Percentiles rank a stretch among this genome's conserved stretches.
phyloP scores from a whole-genome alignment of 2,329 filamentous ascomycete species.

The Botrytis pseudocinerea region DNA sequence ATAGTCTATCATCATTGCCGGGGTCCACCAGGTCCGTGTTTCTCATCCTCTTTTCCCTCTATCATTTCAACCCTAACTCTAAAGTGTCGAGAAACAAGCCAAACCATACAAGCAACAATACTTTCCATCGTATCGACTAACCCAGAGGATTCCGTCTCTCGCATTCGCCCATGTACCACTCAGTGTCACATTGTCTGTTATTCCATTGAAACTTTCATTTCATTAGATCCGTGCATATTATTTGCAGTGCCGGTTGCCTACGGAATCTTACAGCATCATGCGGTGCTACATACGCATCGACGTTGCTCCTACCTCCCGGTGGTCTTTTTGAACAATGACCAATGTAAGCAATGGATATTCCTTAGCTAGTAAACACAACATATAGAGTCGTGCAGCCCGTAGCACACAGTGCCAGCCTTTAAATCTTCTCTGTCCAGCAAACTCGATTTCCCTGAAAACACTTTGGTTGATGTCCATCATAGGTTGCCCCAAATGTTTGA shows the following conservation, averaged over 20 bases:
- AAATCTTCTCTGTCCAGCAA: not conserved
- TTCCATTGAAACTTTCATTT: not conserved
- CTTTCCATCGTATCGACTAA: not conserved
- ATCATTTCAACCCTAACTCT: not conserved
- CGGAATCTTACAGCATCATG: constrained; percentile 24
- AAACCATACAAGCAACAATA: not conserved
- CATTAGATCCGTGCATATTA: constrained; percentile 13
- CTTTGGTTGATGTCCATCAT: constrained; percentile 7
- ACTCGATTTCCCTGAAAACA: not conserved
- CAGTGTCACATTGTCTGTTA: constrained; percentile 15
- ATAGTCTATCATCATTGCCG: not conserved
- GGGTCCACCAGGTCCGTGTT: not conserved
- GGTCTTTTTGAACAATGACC: constrained; percentile 18
- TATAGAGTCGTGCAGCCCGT: constrained; percentile 21
- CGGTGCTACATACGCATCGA: constrained; percentile 23
- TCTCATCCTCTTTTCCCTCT: not conserved
- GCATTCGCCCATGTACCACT: constrained; percentile 13
- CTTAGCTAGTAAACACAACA: constrained; percentile 18
- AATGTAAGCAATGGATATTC: constrained; percentile 19
- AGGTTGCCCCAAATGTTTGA: constrained; percentile 50
- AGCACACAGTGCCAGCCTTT: not conserved
- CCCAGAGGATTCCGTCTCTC: not conserved
- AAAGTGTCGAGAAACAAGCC: not conserved
- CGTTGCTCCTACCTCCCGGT: constrained; percentile 14
- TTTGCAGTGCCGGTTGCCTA: constrained; percentile 18